Conservation (phyloP, 805 yeast species). For the Pichia californica region DNA sequence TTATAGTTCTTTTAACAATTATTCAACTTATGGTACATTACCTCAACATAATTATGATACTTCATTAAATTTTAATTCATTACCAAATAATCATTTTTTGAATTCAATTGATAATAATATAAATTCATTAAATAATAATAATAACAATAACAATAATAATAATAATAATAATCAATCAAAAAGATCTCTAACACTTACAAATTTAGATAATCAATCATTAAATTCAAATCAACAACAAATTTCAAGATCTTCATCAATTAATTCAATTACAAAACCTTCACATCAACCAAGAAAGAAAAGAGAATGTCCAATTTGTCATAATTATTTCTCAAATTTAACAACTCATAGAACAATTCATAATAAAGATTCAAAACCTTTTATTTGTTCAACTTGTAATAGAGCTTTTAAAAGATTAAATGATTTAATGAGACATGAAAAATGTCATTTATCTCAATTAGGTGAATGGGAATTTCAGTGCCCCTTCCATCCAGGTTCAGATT, state of each 20-base stretch:
- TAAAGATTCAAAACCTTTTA: conserved; percentile 67
- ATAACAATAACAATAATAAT: neutral
- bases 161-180: neutral
- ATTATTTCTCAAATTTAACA: conserved; percentile 67
- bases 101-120: neutral
- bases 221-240: neutral
- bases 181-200: neutral
- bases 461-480: conserved; percentile 75
- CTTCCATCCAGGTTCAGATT: conserved; percentile 32
- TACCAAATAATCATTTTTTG: neutral
- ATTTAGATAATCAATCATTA: neutral
- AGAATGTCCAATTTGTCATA: conserved; percentile 33
- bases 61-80: neutral
- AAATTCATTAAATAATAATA: too few species aligned
- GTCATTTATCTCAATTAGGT: conserved; percentile 76
- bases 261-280: neutral
- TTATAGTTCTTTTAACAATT: neutral
- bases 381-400: conserved; percentile 70
- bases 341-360: conserved; percentile 80
- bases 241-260: neutral
- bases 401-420: conserved; percentile 90
- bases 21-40: neutral
- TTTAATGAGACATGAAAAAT: conserved; percentile 73
- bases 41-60: neutral
- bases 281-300: conserved; percentile 27